Conservation (phyloP, 2,329 filamentous ascomycete species). For the Penicillium glabrum region DNA sequence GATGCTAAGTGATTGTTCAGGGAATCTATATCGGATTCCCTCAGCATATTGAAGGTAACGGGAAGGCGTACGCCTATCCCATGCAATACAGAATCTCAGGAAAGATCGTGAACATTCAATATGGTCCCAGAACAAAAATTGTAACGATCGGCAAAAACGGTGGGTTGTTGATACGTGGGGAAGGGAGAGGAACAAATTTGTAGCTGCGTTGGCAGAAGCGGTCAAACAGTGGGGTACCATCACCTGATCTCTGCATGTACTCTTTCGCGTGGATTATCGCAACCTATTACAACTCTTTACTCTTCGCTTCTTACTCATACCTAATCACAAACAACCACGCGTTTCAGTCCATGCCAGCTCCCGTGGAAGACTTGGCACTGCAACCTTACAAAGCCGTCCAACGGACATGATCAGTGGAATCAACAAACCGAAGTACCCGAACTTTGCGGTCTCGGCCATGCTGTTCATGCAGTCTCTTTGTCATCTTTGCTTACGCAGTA, state of each 20-base stretch:
- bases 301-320: neutral
- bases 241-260: neutral
- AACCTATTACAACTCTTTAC: neutral
- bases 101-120: conserved; percentile 7
- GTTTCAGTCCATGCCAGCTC: neutral
- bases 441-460: conserved; percentile 30
- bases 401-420: conserved; percentile 28
- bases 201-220: conserved; percentile 13
- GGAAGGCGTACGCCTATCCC: conserved; percentile 24
- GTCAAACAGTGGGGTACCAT: conserved; percentile 7
- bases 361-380: neutral
- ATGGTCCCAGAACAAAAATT: neutral
- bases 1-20: conserved; percentile 17
- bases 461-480: conserved; percentile 14
- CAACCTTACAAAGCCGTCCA: neutral
- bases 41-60: conserved; percentile 17
- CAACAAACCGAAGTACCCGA: conserved; percentile 37
- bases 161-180: neutral
- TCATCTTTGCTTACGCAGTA: neutral
- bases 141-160: neutral
- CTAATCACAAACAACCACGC: neutral
- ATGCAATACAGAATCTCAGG: conserved; percentile 1
- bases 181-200: conserved; percentile 10
- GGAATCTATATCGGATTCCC: conserved; percentile 28
- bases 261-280: neutral